Evolutionary conservation across 345 rosid genomes (phyloP), one percentile per base, ranked within the genome.

Genomic region (Dipteronia sinensis): DNA sequence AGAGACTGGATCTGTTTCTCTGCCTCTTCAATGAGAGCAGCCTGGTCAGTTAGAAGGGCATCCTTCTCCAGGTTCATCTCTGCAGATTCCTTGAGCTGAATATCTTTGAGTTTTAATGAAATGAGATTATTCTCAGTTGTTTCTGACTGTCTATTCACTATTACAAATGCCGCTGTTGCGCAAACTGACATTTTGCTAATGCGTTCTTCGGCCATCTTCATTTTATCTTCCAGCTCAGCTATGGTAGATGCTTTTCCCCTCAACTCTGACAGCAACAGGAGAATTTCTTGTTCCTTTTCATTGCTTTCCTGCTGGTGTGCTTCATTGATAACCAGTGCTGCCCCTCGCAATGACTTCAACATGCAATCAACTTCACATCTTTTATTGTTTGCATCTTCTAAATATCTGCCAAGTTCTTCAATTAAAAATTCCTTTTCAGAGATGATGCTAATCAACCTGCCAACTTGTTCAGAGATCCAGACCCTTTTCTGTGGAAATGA

Each of bases 291-390:
- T 83, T 94, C 98, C 75, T 88, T 96, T 81, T 91, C 95, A 74
- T 81, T 79, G 82, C 87, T 89, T 78, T 91, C 98, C 81, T 86
- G 93, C 87, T 88, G 94, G 73, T 92, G 93, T 55, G 97, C 93
- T 91, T 94, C 98, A 75, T 88, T 90, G 42, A 96, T 91, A 31
- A 87, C 92, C 73, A 94, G 55, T 69, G 97, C 89, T 72, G 98
- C 99, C 55, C 92, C 93, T 85, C 92, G 88, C 83, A 96, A 86
- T 82, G 99, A 90, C 83, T 85, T 86, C 82, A 96, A 86, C 97
- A 90, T 92, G 83, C 83, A 85, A 71, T 96, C 98, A 77, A 94
- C 83, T 77, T 94, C 91, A 80, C 77, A 78, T 83, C 81, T 84
- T 82, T 89, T 92, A 67, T 82, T 77, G 75, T 83, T 90, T 78